Conservation (phyloP, 306 rosid genomes). For the Delonix regia region DNA sequence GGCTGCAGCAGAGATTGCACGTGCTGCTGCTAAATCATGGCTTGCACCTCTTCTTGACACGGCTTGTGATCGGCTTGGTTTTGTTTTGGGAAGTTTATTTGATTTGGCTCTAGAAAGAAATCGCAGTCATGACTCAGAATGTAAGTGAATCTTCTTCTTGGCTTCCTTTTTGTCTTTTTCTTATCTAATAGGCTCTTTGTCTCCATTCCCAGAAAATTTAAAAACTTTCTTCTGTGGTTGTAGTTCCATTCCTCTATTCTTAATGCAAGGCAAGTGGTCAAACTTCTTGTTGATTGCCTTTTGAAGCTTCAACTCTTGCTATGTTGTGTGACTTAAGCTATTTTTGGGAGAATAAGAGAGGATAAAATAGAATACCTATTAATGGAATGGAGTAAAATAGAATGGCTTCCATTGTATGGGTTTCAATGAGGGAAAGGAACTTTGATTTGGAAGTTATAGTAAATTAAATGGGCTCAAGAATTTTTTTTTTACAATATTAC, state of each 20-base stretch:
- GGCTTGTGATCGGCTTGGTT: constrained; percentile 95
- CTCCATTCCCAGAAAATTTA: constrained; percentile 9
- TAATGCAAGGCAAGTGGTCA: neutral
- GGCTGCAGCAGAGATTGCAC: constrained; percentile 99
- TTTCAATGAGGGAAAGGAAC: too few species aligned
- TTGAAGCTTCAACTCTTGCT: neutral
- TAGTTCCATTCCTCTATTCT: neutral
- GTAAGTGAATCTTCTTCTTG: constrained; percentile 53
- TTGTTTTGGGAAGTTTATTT: constrained; percentile 84
- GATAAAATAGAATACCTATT: too few species aligned
- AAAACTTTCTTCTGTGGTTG: neutral
- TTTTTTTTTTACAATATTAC: too few species aligned
- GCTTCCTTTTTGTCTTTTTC: neutral
- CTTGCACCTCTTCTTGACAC: constrained; percentile 97
- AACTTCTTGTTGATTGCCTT: constrained; percentile 10
- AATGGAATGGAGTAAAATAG: too few species aligned
- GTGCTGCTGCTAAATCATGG: constrained; percentile 97
- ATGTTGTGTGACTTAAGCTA: neutral
- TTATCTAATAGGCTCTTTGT: neutral
- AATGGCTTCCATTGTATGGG: too few species aligned
- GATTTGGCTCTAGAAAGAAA: constrained; percentile 86
- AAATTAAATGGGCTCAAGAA: too few species aligned
- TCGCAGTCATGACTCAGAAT: constrained; percentile 61
- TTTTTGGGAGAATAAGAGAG: too few species aligned
- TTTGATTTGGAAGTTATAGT: too few species aligned